A percentile compares a stretch with the other conserved stretches of the same genome.
These are phyloP conservation scores for Penicillium olsonii DNA, from an alignment of 2,329 filamentous ascomycete genomes.

Conservation along the genomic window DNA sequence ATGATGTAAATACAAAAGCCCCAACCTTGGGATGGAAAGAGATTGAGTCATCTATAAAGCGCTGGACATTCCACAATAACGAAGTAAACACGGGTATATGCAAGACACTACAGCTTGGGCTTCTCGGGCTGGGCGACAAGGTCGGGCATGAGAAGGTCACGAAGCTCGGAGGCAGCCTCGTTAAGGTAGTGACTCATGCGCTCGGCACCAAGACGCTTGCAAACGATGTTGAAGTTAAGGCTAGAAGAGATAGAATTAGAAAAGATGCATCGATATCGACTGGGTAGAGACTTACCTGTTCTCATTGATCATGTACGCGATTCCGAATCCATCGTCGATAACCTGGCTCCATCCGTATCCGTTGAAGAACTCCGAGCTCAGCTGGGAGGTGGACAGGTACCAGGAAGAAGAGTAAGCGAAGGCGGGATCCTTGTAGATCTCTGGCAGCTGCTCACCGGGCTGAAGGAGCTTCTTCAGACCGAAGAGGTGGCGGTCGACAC, in stretches of 20 bases:
- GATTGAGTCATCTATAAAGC: conserved; percentile 10
- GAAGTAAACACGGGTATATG: conserved; percentile 10
- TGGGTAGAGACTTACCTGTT: conserved; percentile 64
- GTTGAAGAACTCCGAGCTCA: conserved; percentile 97
- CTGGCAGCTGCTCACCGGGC: conserved; percentile 76
- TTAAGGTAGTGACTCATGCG: conserved; percentile 96
- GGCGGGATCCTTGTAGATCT: conserved; percentile 83
- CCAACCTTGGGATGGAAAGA: conserved; percentile 1
- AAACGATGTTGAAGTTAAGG: conserved; percentile 97
- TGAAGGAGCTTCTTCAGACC: conserved; percentile 88
- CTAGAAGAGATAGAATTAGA: conserved; percentile 48
- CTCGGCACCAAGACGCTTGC: conserved; percentile 85
- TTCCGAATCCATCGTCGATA: conserved; percentile 91
- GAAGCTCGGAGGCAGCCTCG: conserved; percentile 86
- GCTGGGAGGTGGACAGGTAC: conserved; percentile 85
- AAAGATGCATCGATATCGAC: neutral
- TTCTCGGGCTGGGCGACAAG: conserved; percentile 69
- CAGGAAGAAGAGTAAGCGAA: conserved; percentile 82
- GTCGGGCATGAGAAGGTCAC: conserved; percentile 80
- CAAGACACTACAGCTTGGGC: conserved; percentile 72
- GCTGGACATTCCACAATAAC: conserved; percentile 5
- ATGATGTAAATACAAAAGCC: conserved; percentile 1
- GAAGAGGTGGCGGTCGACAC: conserved; percentile 95
- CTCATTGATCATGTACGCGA: conserved; percentile 99
- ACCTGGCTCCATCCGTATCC: conserved; percentile 99